Base-by-base conservation (phyloP, 2,329 filamentous ascomycete species). In the Chaetomiaceae sp. region DNA sequence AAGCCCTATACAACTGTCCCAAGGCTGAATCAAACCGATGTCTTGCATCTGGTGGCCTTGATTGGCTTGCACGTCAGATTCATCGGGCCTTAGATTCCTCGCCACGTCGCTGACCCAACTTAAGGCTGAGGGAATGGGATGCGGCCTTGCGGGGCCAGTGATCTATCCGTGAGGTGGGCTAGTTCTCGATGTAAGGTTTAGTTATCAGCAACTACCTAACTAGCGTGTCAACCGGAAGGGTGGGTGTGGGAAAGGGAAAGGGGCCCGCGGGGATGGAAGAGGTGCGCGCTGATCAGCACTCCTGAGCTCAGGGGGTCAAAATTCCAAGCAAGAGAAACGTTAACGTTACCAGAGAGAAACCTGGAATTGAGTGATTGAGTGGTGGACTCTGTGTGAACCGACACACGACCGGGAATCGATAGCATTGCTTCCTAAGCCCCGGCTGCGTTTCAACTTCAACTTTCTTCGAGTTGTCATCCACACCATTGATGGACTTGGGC, bases 91-190 rank as follows among this genome's bases (percentile, higher is more conserved):
- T 20, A 55, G 39, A 55, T 48, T 50, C 50, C 44, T 38, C 52
- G 55, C 59, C 59, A 61, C 59, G 59, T 61, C 59, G 53, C 37
- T 19, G 44, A 46, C 45, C n/a, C 42, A 45, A 51, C 44, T 43
- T n/a, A n/a, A n/a, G n/a, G n/a, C n/a, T n/a, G n/a, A n/a, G n/a
- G n/a, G n/a, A n/a, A n/a, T n/a, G n/a, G n/a, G 40, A 35, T 51
- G 53, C 51, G 38, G 45, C 53, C 37, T 27, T 27, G 33, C 34
- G 37, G 23, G 33, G 27, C 23, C 19, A 31, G 27, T 48, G 34
- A 35, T 52, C 39, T 38, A 39, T 56, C 50, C 48, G 50, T 38
- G 51, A n/a, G 41, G 51, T 20, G 47, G n/a, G n/a, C n/a, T n/a
- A n/a, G n/a, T n/a, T n/a, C n/a, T n/a, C n/a, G 14, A 17, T n/a